A percentile compares a stretch with the other conserved stretches of the same genome.
These are phyloP conservation scores for Alternaria metachromatica DNA, from an alignment of 2,329 filamentous ascomycete genomes.

Conservation along the genomic window DNA sequence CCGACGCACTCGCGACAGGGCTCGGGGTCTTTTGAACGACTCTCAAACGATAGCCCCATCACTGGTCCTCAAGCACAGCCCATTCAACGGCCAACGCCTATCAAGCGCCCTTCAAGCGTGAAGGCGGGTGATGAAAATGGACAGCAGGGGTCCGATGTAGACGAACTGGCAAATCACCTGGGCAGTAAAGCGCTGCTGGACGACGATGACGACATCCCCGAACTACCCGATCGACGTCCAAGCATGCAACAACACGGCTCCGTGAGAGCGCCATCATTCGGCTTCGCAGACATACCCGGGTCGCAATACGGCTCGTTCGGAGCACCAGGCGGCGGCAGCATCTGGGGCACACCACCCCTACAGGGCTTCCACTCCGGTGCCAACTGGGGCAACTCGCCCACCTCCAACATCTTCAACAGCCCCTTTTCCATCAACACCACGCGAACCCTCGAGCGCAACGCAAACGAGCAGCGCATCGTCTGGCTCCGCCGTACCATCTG, in stretches of 20 bases:
- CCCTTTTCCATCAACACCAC: conserved; percentile 37
- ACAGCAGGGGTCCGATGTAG: conserved; percentile 62
- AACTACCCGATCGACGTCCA: conserved; percentile 62
- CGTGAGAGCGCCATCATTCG: conserved; percentile 38
- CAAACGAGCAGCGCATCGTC: conserved; percentile 37
- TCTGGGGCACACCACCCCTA: conserved; percentile 52
- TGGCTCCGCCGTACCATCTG: conserved; percentile 67
- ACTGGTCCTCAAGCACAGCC: conserved; percentile 66
- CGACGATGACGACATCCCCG: conserved; percentile 63
- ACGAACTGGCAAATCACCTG: conserved; percentile 77
- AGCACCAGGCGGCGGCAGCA: conserved; percentile 40
- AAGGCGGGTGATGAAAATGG: conserved; percentile 59
- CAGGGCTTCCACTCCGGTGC: conserved; percentile 49
- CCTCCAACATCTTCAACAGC: conserved; percentile 39
- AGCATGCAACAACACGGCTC: conserved; percentile 47
- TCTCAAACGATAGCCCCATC: conserved; percentile 60
- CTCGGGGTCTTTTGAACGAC: conserved; percentile 67
- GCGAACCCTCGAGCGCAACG: conserved; percentile 35
- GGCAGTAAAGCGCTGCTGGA: conserved; percentile 88
- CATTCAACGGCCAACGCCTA: conserved; percentile 83
- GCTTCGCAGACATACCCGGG: conserved; percentile 42
- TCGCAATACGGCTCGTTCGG: conserved; percentile 45
- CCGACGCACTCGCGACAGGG: conserved; percentile 76
- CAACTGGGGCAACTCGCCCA: conserved; percentile 51
- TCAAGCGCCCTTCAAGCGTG: conserved; percentile 82